phyloP scores from a whole-genome alignment of 768 basidiomycete genomes.

The Psilocybe sp. region DNA sequence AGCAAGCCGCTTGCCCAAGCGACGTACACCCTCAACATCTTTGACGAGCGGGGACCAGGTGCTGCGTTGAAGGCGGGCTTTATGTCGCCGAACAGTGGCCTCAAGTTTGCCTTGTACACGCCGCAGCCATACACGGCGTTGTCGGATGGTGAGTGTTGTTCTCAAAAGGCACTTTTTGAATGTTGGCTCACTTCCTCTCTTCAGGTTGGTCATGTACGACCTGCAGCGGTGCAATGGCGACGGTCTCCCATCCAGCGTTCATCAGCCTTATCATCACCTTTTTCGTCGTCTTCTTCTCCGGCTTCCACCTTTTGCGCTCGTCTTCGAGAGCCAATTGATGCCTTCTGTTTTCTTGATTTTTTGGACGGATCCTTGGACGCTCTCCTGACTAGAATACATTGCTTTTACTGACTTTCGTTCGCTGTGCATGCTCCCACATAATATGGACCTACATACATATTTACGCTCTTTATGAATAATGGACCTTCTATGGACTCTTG shows the following conservation, averaged over 20 bases:
- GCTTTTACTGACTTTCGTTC: too few relatives aligned
- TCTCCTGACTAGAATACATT: too few relatives aligned
- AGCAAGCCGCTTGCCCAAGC: conserved; percentile 70
- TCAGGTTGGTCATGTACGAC: conserved; percentile 56
- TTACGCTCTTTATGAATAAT: too few relatives aligned
- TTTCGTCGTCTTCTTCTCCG: conserved; percentile 65
- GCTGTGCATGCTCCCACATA: too few relatives aligned
- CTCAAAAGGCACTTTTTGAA: background rate
- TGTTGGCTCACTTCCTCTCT: background rate
- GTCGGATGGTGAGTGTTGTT: conserved; percentile 24
- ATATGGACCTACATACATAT: too few relatives aligned
- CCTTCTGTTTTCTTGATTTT: background rate
- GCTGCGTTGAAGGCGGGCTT: conserved; percentile 59
- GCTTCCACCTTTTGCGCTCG: conserved; percentile 50
- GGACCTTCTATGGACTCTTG: too few relatives aligned
- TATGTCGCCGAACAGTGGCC: conserved; percentile 63
- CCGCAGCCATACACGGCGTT: conserved; percentile 71
- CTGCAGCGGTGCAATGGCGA: conserved; percentile 41
- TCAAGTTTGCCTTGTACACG: conserved; percentile 83
- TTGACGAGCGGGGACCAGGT: conserved; percentile 74
- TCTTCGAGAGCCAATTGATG: conserved; percentile 4
- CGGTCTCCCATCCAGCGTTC: conserved; percentile 50
- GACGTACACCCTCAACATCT: conserved; percentile 77
- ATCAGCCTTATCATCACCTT: conserved; percentile 53
- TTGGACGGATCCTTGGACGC: too few relatives aligned